Evolutionary conservation across 2,329 filamentous ascomycete genomes (phyloP).

Genomic region (Fusarium sp.): DNA sequence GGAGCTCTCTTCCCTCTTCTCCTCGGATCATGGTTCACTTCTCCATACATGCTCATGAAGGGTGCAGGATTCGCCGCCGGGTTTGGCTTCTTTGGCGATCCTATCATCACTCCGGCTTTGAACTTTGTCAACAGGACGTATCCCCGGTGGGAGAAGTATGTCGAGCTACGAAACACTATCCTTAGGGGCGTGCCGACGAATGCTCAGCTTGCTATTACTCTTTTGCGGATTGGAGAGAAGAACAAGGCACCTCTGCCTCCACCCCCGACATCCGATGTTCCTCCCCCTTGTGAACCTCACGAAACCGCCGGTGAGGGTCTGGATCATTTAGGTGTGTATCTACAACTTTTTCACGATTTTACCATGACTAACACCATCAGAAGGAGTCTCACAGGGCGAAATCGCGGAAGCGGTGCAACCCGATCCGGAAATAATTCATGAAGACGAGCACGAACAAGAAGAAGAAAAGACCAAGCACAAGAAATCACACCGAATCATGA

Average conservation of each 20-base stretch:
- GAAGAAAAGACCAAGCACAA: conserved; percentile 59
- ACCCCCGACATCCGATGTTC: conserved; percentile 51
- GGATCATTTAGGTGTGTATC: conserved; percentile 48
- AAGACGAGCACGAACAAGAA: conserved; percentile 56
- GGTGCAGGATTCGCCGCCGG: conserved; percentile 74
- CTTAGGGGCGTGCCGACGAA: conserved; percentile 88
- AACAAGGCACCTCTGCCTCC: conserved; percentile 83
- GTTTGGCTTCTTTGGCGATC: conserved; percentile 83
- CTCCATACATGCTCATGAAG: conserved; percentile 72
- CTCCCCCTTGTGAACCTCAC: conserved; percentile 54
- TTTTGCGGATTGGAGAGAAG: conserved; percentile 83
- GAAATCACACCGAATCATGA: conserved; percentile 62
- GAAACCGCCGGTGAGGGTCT: conserved; percentile 55
- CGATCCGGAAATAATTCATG: conserved; percentile 49
- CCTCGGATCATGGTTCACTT: conserved; percentile 62
- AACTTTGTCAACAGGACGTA: conserved; percentile 68
- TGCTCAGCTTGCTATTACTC: conserved; percentile 82
- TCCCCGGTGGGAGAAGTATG: conserved; percentile 79
- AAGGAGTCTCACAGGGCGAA: conserved; percentile 69
- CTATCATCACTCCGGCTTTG: conserved; percentile 71
- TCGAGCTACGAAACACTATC: conserved; percentile 79
- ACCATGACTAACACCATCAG: conserved; percentile 35
- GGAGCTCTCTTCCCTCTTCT: conserved; percentile 63
- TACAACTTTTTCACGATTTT: background rate
- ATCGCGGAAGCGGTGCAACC: conserved; percentile 69